A percentile compares a stretch with the other conserved stretches of the same genome.
These are phyloP conservation scores for Whalleya microplaca DNA, from an alignment of 2,329 filamentous ascomycete genomes.

Conservation along the genomic window DNA sequence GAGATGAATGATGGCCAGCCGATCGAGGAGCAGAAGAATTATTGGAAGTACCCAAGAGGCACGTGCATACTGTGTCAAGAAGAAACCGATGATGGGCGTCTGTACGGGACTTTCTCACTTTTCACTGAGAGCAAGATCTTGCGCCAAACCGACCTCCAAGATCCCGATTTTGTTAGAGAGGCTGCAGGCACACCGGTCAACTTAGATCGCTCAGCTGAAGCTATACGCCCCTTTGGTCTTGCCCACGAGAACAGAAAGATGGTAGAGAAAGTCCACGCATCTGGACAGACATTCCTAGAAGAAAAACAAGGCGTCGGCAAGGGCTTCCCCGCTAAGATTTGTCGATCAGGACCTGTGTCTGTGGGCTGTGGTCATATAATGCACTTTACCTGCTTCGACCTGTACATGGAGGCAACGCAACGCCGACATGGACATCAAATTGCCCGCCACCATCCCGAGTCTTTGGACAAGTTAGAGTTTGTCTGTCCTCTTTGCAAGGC, in stretches of 20 bases:
- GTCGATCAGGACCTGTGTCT: conserved; percentile 76
- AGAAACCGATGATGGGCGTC: conserved; percentile 83
- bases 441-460: conserved; percentile 89
- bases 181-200: conserved; percentile 76
- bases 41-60: conserved; percentile 88
- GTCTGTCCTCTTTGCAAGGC: conserved; percentile 97
- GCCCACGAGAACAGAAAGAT: conserved; percentile 81
- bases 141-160: conserved; percentile 81
- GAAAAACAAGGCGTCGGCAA: conserved; percentile 86
- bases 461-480: conserved; percentile 80
- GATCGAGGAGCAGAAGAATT: conserved; percentile 69
- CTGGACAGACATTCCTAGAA: conserved; percentile 70
- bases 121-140: conserved; percentile 85
- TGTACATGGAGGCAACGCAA: conserved; percentile 82
- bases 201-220: conserved; percentile 83
- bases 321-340: conserved; percentile 75
- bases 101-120: conserved; percentile 93
- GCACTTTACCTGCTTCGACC: conserved; percentile 95
- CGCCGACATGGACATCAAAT: conserved; percentile 90
- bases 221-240: conserved; percentile 86
- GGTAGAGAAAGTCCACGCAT: conserved; percentile 74
- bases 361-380: conserved; percentile 97
- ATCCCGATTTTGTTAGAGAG: conserved; percentile 83
- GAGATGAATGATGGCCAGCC: conserved; percentile 64
- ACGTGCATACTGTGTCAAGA: conserved; percentile 98